Base-by-base conservation (phyloP, 331 rosid species). In the Pyrus hybrid region DNA sequence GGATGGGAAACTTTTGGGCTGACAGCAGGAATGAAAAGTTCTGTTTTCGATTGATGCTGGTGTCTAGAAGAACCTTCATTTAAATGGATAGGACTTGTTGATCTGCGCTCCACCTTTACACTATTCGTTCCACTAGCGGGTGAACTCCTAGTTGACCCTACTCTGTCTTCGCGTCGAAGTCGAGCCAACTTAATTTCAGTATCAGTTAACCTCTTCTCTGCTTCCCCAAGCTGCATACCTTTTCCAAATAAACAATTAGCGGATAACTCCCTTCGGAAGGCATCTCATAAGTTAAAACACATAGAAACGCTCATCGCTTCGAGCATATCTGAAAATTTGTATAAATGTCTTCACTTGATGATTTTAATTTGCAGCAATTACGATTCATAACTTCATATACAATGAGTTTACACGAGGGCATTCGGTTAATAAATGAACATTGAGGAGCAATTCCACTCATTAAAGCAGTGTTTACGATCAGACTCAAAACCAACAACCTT, bases 11-110 rank as follows among this genome's bases (percentile, higher is more conserved):
- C n/a, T 81, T 82, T 91, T 7, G 97, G 87, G 63, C 62, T 49
- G 68, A 85, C 91, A 10, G 92, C 80, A 60, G 97, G 99, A 80
- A 92, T 88, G 68, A 82, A 18, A 81, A 94, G 96, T 80, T 89
- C 91, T 13, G 93, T 80, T 81, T 86, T 93, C 25, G 97, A 82
- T 60, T 82, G 87, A 61, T 69, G 49, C 65, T 71, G 88, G 54
- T 37, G 83, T 57, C 75, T 79, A n/a, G 80, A 72, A 79, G 84
- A 85, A 64, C 74, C 73, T 45, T 75, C 87, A 76, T 77, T 82
- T 30, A 75, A 76, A 80, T 73, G 84, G 68, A 82, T 47, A 12
- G 97, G 97, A 84, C 87, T 91, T 23, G 16, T 69, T 69, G 97
- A 88, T 78, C 83, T 75, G 68, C 62, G 82, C 78, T 92, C 97